Conservation (phyloP, 2,329 filamentous ascomycete genomes). For the Pseudocercospora ulei region DNA sequence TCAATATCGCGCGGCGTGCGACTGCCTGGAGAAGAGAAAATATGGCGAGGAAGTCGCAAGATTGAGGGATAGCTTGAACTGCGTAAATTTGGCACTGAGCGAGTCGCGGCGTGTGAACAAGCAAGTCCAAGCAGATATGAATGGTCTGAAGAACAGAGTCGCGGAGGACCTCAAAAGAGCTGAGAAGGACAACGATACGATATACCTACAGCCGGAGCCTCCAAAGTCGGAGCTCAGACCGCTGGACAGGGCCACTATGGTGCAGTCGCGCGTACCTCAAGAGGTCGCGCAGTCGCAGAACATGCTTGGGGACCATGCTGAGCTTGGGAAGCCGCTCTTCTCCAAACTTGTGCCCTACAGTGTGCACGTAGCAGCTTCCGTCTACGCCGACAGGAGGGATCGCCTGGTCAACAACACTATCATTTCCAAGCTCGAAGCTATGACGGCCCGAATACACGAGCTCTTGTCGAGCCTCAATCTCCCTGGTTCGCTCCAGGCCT, state of each 20-base stretch:
- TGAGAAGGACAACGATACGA: slow-evolving; percentile 92
- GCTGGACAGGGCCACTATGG: slow-evolving; percentile 84
- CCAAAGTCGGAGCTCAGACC: slow-evolving; percentile 78
- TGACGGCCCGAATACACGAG: slow-evolving; percentile 72
- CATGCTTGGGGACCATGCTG: slow-evolving; percentile 62
- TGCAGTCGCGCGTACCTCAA: slow-evolving; percentile 63
- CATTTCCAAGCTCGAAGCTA: slow-evolving; percentile 68
- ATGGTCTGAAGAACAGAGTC: slow-evolving; percentile 69
- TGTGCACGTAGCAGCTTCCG: slow-evolving; percentile 87
- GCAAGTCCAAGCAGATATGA: slow-evolving; percentile 68
- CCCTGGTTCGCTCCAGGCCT: slow-evolving; percentile 81
- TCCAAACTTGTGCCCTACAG: slow-evolving; percentile 88
- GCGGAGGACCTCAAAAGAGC: slow-evolving; percentile 82
- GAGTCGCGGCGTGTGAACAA: slow-evolving; percentile 76
- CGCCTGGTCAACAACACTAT: slow-evolving; percentile 82
- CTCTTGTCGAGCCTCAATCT: slow-evolving; percentile 72
- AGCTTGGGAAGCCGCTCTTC: slow-evolving; percentile 78
- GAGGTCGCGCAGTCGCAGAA: slow-evolving; percentile 73
- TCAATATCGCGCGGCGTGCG: slow-evolving; percentile 81
- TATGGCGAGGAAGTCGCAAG: slow-evolving; percentile 94
- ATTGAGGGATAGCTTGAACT: slow-evolving; percentile 68
- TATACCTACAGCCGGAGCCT: slow-evolving; percentile 78
- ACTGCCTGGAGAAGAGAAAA: slow-evolving; percentile 83
- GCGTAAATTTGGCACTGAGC: slow-evolving; percentile 76
- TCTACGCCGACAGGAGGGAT: slow-evolving; percentile 86